Conservation (phyloP, 208 protist species). For the Leptomonas pyrrhocoris region DNA sequence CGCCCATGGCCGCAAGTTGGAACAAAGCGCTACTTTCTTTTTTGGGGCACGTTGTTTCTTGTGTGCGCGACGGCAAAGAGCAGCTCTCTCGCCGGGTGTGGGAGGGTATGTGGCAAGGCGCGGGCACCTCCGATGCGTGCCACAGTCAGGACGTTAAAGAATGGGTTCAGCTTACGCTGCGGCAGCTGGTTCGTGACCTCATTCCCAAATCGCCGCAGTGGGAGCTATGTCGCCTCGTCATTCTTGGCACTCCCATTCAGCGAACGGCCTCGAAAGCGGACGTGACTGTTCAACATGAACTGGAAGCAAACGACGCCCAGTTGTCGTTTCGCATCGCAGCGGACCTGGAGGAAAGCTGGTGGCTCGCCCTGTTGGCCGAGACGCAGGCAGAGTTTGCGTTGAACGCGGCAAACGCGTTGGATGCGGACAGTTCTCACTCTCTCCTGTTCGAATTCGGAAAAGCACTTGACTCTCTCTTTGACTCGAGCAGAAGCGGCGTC, state of each 20-base stretch:
- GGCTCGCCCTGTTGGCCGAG: slow-evolving; percentile 16
- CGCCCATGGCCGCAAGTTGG: slow-evolving; percentile 5
- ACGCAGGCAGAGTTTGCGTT: slow-evolving; percentile 22
- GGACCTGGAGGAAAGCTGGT: slow-evolving; percentile 14
- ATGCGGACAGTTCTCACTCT: slow-evolving; percentile 27
- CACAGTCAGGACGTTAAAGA: slow-evolving; percentile 3
- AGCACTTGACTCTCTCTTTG: slow-evolving; percentile 4
- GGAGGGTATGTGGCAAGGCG: slow-evolving; percentile 33
- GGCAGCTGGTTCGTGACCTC: slow-evolving; percentile 6
- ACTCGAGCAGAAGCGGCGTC: background rate
- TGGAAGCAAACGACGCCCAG: too few relatives aligned
- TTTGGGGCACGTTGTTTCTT: background rate
- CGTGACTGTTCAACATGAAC: background rate
- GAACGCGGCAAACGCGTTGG: background rate
- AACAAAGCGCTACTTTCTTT: slow-evolving; percentile 2
- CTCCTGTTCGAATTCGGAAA: slow-evolving; percentile 33
- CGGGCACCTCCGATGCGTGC: slow-evolving; percentile 9
- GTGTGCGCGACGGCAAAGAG: background rate
- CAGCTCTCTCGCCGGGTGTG: slow-evolving; percentile 24
- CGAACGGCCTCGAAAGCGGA: background rate
- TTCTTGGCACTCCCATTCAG: slow-evolving; percentile 16
- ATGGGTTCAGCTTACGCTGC: slow-evolving; percentile 2
- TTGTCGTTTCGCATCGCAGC: slow-evolving; percentile 1
- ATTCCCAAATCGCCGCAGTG: slow-evolving; percentile 15
- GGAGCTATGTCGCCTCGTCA: slow-evolving; percentile 26